phyloP scores from a whole-genome alignment of 257 asterid genomes.

The Fraxinus excelsior region DNA sequence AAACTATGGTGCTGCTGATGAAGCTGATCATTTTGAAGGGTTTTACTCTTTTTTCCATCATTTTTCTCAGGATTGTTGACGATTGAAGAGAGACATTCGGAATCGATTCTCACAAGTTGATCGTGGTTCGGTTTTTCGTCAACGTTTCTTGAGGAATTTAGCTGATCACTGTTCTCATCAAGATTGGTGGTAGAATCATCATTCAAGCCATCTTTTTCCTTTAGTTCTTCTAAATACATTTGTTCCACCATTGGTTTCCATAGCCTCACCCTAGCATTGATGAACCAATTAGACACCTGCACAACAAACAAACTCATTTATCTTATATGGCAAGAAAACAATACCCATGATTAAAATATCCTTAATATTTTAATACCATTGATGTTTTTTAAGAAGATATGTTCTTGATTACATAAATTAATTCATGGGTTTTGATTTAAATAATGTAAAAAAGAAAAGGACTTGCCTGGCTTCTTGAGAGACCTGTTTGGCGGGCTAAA shows the following conservation, averaged over 20 bases:
- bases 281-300: constrained; percentile 97
- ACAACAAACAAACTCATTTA: not conserved
- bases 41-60: constrained; percentile 28
- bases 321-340: constrained; percentile 21
- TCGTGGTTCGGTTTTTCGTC: constrained; percentile 73
- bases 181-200: constrained; percentile 18
- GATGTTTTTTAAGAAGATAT: constrained; percentile 35
- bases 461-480: constrained; percentile 96
- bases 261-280: constrained; percentile 88
- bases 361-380: not conserved
- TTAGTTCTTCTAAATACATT: constrained; percentile 83
- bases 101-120: constrained; percentile 61
- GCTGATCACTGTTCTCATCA: constrained; percentile 18
- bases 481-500: constrained; percentile 96
- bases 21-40: constrained; percentile 30
- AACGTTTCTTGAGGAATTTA: constrained; percentile 22
- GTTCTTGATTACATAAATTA: constrained; percentile 32
- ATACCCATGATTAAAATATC: constrained; percentile 19
- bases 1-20: constrained; percentile 21
- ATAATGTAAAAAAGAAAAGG: constrained; percentile 33
- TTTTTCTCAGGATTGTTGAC: constrained; percentile 45
- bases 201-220: constrained; percentile 47
- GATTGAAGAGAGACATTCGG: constrained; percentile 80
- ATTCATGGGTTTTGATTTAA: constrained; percentile 19
- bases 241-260: constrained; percentile 99